phyloP scores from a whole-genome alignment of 2,329 filamentous ascomycete species.

The Xylariales sp. region DNA sequence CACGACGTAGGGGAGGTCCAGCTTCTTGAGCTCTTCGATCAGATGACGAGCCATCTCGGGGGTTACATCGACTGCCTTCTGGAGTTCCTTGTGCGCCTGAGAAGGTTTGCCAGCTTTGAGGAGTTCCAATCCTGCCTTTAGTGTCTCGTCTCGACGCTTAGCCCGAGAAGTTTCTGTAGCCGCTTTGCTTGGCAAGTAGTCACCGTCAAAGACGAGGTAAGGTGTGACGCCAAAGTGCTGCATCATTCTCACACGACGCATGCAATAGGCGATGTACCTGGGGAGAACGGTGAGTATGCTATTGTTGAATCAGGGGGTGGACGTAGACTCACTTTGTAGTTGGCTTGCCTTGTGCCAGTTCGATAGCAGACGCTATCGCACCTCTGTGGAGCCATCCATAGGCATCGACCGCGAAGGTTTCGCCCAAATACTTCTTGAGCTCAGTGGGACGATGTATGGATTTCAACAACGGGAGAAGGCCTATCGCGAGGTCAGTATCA shows the following conservation, averaged over 20 bases:
- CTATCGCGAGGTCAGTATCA: conserved; percentile 38
- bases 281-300: conserved; percentile 3
- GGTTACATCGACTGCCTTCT: conserved; percentile 93
- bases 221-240: conserved; percentile 91
- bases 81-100: conserved; percentile 79
- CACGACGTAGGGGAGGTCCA: conserved; percentile 80
- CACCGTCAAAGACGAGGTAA: conserved; percentile 93
- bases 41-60: conserved; percentile 90
- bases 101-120: conserved; percentile 74
- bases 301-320: no score
- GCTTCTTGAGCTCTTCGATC: conserved; percentile 84
- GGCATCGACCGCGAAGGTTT: conserved; percentile 90
- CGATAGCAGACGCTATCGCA: conserved; percentile 82
- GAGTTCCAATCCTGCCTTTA: conserved; percentile 69
- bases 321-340: conserved; percentile 77
- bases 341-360: conserved; percentile 82
- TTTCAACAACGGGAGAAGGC: conserved; percentile 85
- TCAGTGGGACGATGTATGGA: conserved; percentile 89
- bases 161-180: conserved; percentile 74
- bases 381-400: conserved; percentile 98
- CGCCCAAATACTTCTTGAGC: conserved; percentile 79
- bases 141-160: conserved; percentile 73
- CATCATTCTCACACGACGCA: conserved; percentile 90
- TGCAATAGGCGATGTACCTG: conserved; percentile 84
- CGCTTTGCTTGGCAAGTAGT: conserved; percentile 90